These are phyloP conservation scores for Solanum peruvianum DNA, from an alignment of 257 asterid species.

Conservation along the genomic window DNA sequence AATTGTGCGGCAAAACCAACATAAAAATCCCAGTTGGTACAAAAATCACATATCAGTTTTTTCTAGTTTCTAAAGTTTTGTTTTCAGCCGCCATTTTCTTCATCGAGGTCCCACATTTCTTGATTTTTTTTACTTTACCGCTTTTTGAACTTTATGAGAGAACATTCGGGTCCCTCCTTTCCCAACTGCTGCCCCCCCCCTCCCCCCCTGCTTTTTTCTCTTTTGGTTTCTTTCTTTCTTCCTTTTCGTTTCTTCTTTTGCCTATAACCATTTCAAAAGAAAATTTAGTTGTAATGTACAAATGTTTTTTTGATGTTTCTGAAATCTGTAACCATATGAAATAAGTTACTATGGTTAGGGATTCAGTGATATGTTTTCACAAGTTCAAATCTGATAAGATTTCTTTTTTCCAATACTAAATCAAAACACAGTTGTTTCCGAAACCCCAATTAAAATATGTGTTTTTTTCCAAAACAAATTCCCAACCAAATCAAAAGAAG, in stretches of 20 bases:
- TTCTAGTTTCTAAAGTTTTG: background rate
- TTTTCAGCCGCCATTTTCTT: background rate
- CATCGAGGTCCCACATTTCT: background rate
- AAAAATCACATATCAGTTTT: background rate
- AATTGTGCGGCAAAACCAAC: background rate
- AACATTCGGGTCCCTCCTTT: background rate
- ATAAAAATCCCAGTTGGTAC: background rate
- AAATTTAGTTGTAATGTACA: background rate
- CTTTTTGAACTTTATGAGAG: background rate
- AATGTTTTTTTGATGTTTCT: background rate
- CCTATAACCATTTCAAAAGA: background rate
- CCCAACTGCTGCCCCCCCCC: background rate
- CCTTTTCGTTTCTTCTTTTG: background rate
- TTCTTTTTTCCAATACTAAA: no score
- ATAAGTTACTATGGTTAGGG: background rate
- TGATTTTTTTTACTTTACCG: background rate
- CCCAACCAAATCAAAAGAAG: no score
- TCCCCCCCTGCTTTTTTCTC: background rate
- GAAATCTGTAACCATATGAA: background rate
- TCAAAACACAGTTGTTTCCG: no score
- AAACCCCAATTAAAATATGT: no score
- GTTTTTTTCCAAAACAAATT: no score
- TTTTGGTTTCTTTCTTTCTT: background rate
- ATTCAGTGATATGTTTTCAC: background rate
- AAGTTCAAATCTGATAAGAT: background rate